Evolutionary conservation across 176 grass and related monocot species (phyloP), one percentile per base, ranked within the genome.

Genomic region (Neostapfia colusana): DNA sequence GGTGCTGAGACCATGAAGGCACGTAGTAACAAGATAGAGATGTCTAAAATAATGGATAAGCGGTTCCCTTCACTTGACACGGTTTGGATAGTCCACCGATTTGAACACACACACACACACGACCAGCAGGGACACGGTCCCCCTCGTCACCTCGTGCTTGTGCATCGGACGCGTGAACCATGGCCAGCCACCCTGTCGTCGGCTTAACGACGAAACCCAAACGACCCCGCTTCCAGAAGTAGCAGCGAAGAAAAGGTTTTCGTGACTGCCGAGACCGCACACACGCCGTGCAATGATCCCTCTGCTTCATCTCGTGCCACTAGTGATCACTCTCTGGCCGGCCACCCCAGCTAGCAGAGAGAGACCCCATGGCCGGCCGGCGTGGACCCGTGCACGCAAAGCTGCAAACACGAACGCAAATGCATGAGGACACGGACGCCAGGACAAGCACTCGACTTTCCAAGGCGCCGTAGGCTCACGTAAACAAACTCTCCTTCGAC

Each of bases 361-460:
- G 67, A 59, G 24, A 53, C 31, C 65, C 44, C 82, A 6, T n/a
- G 17, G 17, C 10, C 23, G 23, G 59, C 20, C 46, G 59, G 64
- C 72, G 15, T 37, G 63, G 73, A n/a, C 4, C 68, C n/a, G 57
- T 76, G 73, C 10, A 26, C 56, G 27, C 34, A 50, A 25, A 77
- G 74, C 60, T 77, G 60, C 55, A 13, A 5, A 57, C 74, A 49
- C 46, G 9, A 28, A 25, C 7, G 28, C 74, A 9, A 21, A n/a
- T 11, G n/a, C n/a, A n/a, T n/a, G 44, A 10, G 15, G 48, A 39
- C 67, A 51, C 8, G 5, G 18, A 28, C 59, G 49, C 74, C 79
- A 20, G 40, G 79, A 78, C 79, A 73, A 82, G 67, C 73, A 40
- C 67, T 61, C 74, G 35, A 18, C 67, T 87, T 82, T 72, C 85